Conservation (phyloP, 169 alveolate genomes). For the Theileria orientalis region DNA sequence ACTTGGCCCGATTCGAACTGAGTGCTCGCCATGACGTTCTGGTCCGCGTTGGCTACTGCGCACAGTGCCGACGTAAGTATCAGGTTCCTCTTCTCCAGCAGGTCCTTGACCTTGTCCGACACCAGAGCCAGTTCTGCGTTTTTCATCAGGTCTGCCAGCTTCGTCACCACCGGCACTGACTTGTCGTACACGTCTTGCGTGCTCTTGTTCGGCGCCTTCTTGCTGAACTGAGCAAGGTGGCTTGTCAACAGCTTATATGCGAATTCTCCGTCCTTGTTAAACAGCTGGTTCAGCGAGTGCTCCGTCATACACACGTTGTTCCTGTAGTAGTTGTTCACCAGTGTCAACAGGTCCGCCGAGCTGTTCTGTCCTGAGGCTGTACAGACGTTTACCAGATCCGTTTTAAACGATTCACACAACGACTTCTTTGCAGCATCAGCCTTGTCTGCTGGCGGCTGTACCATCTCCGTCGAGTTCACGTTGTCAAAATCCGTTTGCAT, state of each 20-base stretch:
- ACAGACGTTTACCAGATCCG: conserved; percentile 21
- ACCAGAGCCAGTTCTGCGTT: conserved; percentile 47
- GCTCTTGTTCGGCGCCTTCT: not conserved
- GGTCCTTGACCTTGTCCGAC: conserved; percentile 32
- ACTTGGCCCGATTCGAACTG: not conserved
- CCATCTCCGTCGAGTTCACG: not conserved
- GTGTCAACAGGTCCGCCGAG: not conserved
- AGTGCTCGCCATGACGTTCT: conserved; percentile 11
- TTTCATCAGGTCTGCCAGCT: conserved; percentile 19
- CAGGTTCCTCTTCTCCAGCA: conserved; percentile 50
- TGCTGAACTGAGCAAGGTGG: not conserved
- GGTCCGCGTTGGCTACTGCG: conserved; percentile 27
- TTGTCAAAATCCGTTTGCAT: not conserved
- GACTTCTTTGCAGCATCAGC: too few species aligned
- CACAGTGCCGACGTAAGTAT: conserved; percentile 34
- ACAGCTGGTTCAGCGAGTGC: conserved; percentile 57
- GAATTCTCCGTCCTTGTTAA: conserved; percentile 18
- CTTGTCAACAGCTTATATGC: conserved; percentile 2
- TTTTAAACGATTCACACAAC: not conserved
- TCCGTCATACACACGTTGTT: conserved; percentile 46
- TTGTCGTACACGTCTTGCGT: conserved; percentile 4
- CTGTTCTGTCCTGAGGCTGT: not conserved
- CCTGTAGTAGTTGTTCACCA: conserved; percentile 28
- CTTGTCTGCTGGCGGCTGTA: not conserved
- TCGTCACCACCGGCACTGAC: conserved; percentile 12